Conservation (phyloP, 2,329 filamentous ascomycete species). For the Juglanconis juglandina region DNA sequence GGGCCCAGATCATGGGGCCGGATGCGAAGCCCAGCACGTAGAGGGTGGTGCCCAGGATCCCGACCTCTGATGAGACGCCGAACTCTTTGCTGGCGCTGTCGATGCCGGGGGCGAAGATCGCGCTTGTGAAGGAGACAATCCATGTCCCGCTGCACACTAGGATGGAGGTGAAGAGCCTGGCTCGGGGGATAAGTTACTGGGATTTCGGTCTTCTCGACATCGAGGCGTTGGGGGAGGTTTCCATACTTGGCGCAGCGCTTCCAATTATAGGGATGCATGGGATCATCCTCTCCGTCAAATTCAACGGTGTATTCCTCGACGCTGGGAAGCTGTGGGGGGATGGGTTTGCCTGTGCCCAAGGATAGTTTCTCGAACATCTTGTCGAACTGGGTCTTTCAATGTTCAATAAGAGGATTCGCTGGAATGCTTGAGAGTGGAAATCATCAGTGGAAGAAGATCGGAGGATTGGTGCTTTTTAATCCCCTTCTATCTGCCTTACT, state of each 20-base stretch:
- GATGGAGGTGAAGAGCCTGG: constrained; percentile 14
- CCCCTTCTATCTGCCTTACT: background rate
- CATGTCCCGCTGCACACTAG: constrained; percentile 18
- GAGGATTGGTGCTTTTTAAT: too few relatives aligned
- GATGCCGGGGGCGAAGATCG: constrained; percentile 18
- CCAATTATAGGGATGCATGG: constrained; percentile 51
- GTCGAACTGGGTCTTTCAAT: too few relatives aligned
- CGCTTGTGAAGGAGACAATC: constrained; percentile 18
- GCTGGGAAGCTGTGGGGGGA: constrained; percentile 52
- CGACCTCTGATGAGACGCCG: constrained; percentile 25
- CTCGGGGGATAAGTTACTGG: background rate
- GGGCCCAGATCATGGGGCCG: constrained; percentile 31
- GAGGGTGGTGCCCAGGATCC: constrained; percentile 32
- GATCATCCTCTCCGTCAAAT: constrained; percentile 48
- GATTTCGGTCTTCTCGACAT: background rate
- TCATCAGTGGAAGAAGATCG: too few relatives aligned
- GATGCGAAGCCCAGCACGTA: constrained; percentile 37
- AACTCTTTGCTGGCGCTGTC: constrained; percentile 3
- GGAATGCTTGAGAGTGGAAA: background rate
- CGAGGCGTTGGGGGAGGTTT: too few relatives aligned
- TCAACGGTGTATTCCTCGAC: constrained; percentile 59
- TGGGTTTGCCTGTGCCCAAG: constrained; percentile 51
- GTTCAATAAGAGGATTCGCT: background rate
- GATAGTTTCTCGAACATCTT: constrained; percentile 1
- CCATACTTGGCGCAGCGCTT: constrained; percentile 38